Base-by-base conservation (phyloP, 192 early-diverging fungal genomes). In the Umbelopsis isabellina region DNA sequence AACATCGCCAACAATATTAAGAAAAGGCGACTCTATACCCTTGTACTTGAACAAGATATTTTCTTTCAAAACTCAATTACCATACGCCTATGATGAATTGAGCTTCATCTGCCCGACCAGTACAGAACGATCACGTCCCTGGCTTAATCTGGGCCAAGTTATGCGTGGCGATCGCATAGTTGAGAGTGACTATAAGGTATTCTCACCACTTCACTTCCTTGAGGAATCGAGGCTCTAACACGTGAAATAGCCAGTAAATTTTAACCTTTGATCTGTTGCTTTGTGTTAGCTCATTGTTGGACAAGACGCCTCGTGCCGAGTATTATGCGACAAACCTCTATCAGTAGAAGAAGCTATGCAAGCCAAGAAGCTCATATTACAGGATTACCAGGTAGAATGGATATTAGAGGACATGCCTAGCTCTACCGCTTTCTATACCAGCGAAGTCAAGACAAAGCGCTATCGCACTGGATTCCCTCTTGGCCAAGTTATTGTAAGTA, bases 161-260 rank as follows among this genome's bases (percentile, higher is more conserved):
- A 71, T 93, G 53, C 80, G 89, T 25, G 91, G 91, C 10, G 91
- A 93, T 78, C 84, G 90, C 11, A 91, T 89, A 27, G 46, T 78
- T 6, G 21, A 73, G 52, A 78, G 76, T 66, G 72, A 70, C 46
- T 65, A 69, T 18, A 72, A 78, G 58, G 76, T 78, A 73, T 16
- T 25, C 4, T 4, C 23, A n/a, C 15, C 61, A 33, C 22, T 65
- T 12, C 37, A 51, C 2, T 66, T 41, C 44, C 6, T 52, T 25
- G 37, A n/a, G 20, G 1, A 33, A 45, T 13, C 23, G 1, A 3
- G 21, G 18, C 49, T 51, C 51, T 21, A 41, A 41, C 37, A 41
- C 37, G 37, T 41, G 37, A 27, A 6, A 45, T 5, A 41, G 20
- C 50, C 8, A 15, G 1, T 20, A 13, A 46, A 49, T 23, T 67